Conservation (phyloP, 257 asterid species). For the Nicotiana obtusifolia region DNA sequence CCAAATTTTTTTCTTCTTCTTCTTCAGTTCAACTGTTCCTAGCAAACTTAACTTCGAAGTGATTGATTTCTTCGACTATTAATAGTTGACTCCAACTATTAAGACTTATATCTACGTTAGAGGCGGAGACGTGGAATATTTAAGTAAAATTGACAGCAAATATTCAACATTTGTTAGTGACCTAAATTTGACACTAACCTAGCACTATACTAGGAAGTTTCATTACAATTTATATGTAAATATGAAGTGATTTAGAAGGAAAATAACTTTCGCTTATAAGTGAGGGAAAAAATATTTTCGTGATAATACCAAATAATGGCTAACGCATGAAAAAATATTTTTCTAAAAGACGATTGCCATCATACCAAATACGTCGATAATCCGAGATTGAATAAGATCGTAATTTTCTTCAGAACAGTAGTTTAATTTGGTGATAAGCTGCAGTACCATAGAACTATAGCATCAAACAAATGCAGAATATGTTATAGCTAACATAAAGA, state of each 20-base stretch:
- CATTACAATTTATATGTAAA: too few relatives aligned
- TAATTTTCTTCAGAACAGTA: neutral
- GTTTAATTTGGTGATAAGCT: too few relatives aligned
- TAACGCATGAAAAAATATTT: too few relatives aligned
- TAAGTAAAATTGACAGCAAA: neutral
- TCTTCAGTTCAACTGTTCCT: too few relatives aligned
- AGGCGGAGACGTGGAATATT: neutral
- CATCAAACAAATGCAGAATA: neutral
- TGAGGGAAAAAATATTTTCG: too few relatives aligned
- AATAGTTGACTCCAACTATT: conserved; percentile 7
- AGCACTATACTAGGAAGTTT: neutral
- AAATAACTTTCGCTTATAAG: neutral
- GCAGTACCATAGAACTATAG: too few relatives aligned
- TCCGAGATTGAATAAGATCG: neutral
- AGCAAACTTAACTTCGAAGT: neutral
- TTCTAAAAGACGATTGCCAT: neutral
- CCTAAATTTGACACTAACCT: neutral
- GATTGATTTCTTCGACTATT: too few relatives aligned
- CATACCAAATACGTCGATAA: neutral
- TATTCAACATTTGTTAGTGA: neutral
- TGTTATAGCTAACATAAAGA: neutral
- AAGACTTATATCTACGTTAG: neutral
- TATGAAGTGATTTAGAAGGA: neutral
- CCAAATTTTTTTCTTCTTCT: too few relatives aligned
- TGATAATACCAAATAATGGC: too few relatives aligned